Base-by-base conservation (phyloP, 148 eudicot species). In the Cornus florida region DNA sequence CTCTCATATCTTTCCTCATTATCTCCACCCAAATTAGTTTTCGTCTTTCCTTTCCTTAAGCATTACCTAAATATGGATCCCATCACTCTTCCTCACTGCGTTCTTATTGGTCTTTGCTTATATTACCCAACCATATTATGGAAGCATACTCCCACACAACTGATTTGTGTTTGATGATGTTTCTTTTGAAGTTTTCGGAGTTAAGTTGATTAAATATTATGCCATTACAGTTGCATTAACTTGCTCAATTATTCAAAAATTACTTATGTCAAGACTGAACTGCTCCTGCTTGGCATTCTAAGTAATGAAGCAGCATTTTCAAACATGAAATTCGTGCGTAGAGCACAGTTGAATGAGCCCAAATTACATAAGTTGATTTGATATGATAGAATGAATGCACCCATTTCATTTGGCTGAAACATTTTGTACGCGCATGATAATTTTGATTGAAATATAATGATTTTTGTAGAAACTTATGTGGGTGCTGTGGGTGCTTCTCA, bases 271-370 rank as follows among this genome's bases (percentile, higher is more conserved):
- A 19, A 32, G 13, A 24, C 16, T 3, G 17, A 28, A 50, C 5
- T 72, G 20, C 75, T 72, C 62, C 24, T 22, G 19, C 62, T 53
- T 73, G 23, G 66, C 66, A 31, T 56, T 10, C n/a, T 53, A 73
- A 73, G 67, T 32, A 14, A 32, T 32, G 24, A 53, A 56, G 66
- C 43, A 19, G 23, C 66, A 7, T 3, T 6, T 1, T 24, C 10
- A 57, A 31, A 32, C 66, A 16, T 32, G 12, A 73, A 53, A 10
- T 53, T 73, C 5, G 14, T 62, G 33, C 4, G 43, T 73, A n/a
- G 7, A 62, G 48, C 48, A 17, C 9, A 62, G 66, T 24, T 73
- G 35, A 56, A 56, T 73, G 41, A 57, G 39, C 66, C 66, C n/a
- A n/a, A 56, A 73, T 56, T 57, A 19, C 59, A 72, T 10, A 39